Evolutionary conservation across 306 rosid genomes (phyloP), one percentile per base, ranked within the genome.

Genomic region (Psophocarpus tetragonolobus): DNA sequence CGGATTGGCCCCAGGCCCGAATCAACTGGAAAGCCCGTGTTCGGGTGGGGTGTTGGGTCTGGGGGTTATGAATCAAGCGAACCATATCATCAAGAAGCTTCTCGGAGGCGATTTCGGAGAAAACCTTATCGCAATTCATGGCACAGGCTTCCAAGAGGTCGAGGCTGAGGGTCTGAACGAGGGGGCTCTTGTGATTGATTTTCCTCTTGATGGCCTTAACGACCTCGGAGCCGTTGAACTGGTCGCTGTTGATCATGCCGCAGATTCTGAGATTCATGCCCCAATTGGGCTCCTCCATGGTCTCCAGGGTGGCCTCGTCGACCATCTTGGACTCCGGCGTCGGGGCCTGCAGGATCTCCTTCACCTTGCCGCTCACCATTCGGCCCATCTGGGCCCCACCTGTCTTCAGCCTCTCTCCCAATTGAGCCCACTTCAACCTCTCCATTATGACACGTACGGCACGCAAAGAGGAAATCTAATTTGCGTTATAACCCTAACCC

Each of bases 1-100:
- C 54, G 1, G 97, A 92, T 76, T 90, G 80, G 18, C 95, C 97
- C 97, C 97, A 92, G 47, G 97, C 95, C 87, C 88, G 86, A 32
- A 92, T 85, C 79, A 92, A 78, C 56, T 90, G 90, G 38, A 85
- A 74, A 23, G 92, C 93, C 76, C 85, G 87, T 17, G 36, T 77
- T 15, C 86, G 80, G 62, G 82, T 88, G 11, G 65, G 61, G 0
- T 9, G 33, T 70, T 87, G 82, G 1, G 76, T 75, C 32, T 79
- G 83, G 0, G 84, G 88, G 81, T 87, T 82, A 17, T 92, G 87
- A 38, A 92, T 81, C 82, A 90, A 60, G 54, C 85, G 61, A 61
- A 90, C 29, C 90, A 90, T 81, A 38, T 92, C 97, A 2, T 92
- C 93, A 26, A 92, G 79, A 29, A 90, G 72, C 88, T 90, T 92